Base-by-base conservation (phyloP, 179 eudicot species). In the Heliamphora pulchella region DNA sequence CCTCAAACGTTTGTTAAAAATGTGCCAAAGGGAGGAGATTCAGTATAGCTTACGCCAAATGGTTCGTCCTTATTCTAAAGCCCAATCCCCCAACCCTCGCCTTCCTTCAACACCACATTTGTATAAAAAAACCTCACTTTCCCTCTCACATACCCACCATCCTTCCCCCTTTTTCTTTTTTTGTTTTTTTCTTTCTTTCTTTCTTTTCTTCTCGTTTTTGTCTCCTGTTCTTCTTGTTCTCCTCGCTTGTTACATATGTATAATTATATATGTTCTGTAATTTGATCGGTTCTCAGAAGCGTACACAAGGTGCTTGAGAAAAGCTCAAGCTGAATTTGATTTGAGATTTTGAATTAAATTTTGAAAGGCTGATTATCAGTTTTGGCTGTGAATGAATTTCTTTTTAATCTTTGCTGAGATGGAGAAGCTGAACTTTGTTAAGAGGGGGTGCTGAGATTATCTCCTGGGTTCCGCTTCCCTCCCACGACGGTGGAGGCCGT, bases 401-500 rank as follows among this genome's bases (percentile, higher is more conserved):
- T 50, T 13, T 80, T 71, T 8, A 31, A 31, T 31, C 31, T 31
- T 31, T 31, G 7, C n/a, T 54, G 71, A 54, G 1, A 83, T 88
- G 97, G 93, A 91, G 78, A 90, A 68, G 78, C 15, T 89, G 80
- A 91, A 78, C 77, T 85, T 91, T 82, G 89, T 83, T 2, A 91
- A 85, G 70, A 86, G 89, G 97, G 94, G 0, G 95, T 89, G 44
- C 8, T 91, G 0, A 87, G 88, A 78, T 80, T 95, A 77, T 97
- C 97, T 8, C 99, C 99, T 0, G 99, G 99, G 0, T 96, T 96
- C 71, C 59, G 99, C 20, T 96, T 96, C 74, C 94, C 91, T 54
- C 99, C 99, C 0, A 96, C 99, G 0, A 98, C 94, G 76, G 93
- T 92, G 83, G 99, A 96, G 83, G 88, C 94, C 10, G 94, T 96